Conservation (phyloP, 129 eudicot genomes). For the Silybum marianum region DNA sequence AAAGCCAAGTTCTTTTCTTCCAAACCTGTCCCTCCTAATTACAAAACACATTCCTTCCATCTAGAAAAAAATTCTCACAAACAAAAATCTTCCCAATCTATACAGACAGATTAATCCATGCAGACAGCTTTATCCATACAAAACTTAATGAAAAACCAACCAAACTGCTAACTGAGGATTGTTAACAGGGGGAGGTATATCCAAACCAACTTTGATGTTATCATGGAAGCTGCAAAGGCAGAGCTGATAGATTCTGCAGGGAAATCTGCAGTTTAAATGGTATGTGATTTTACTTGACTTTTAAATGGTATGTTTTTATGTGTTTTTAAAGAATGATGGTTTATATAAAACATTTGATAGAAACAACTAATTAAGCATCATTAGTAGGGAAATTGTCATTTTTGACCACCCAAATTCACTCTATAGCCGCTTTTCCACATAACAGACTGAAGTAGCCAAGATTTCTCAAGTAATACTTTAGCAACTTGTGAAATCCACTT, state of each 20-base stretch:
- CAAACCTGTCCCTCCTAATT: no score
- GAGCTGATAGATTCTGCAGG: conserved; percentile 73
- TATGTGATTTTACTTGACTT: background rate
- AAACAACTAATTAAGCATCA: background rate
- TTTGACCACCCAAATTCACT: background rate
- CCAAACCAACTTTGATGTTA: conserved; percentile 61
- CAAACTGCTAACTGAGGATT: conserved; percentile 2
- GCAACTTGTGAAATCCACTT: background rate
- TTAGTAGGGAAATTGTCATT: background rate
- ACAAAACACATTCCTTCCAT: no score
- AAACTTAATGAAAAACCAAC: no score
- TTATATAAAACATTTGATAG: background rate
- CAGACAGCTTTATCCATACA: no score
- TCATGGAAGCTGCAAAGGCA: conserved; percentile 94
- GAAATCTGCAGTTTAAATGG: conserved; percentile 43
- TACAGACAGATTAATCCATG: no score
- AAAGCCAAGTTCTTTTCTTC: no score
- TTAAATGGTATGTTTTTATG: background rate
- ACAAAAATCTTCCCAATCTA: no score
- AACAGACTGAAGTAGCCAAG: background rate
- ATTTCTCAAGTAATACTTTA: background rate
- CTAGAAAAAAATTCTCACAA: no score
- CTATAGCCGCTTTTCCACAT: background rate
- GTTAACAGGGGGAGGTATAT: conserved; percentile 86
- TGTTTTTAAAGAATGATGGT: background rate